Base-by-base conservation (phyloP, 2,329 filamentous ascomycete species). In the Colletotrichum simmondsii region DNA sequence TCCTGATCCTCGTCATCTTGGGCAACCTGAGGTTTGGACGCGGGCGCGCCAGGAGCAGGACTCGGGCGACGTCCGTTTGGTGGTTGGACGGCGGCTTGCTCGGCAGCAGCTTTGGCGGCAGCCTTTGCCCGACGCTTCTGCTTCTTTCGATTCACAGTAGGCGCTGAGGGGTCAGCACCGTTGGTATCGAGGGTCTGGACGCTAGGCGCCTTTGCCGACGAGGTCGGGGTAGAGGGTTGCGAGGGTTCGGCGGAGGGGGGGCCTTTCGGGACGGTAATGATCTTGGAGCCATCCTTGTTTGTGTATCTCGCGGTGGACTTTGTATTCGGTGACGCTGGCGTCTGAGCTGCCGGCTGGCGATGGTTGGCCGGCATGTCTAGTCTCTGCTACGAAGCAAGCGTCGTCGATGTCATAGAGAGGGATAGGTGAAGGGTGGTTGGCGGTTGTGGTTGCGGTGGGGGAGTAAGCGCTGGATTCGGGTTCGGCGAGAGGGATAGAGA, bases 41-140 rank as follows among this genome's bases (percentile, higher is more conserved):
- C 77, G 53, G 79, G 75, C 42, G 71, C 74, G 8, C 79, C 78
- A 53, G 79, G 75, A 32, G 82, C 77, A 54, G 84, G 79, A 73
- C 82, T 82, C 5, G 81, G 77, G 53, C 85, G 80, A 26, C 85
- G 80, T 26, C 86, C 86, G 74, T 88, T 87, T 37, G 79, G 77
- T 28, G 77, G 46, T 46, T 69, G 77, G 30, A 80, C 77, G 52
- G 42, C 69, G 14, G 67, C 56, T 58, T 65, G 68, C 58, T 83
- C 81, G 5, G 84, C 84, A 54, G 86, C 90, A 35, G 90, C 90
- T 79, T 92, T 90, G 73, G 92, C 92, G 37, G 94, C 93, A 42
- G 93, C 93, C 83, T 98, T 98, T 80, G 94, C 93, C 76, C 95
- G 91, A 77, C 95, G 91, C 87, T 98, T 98, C 83, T 97, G 94